A percentile compares a stretch with the other conserved stretches of the same genome.
Conservation (phyloP, 75 land plant species). For the Adiantum capillusveneris region DNA sequence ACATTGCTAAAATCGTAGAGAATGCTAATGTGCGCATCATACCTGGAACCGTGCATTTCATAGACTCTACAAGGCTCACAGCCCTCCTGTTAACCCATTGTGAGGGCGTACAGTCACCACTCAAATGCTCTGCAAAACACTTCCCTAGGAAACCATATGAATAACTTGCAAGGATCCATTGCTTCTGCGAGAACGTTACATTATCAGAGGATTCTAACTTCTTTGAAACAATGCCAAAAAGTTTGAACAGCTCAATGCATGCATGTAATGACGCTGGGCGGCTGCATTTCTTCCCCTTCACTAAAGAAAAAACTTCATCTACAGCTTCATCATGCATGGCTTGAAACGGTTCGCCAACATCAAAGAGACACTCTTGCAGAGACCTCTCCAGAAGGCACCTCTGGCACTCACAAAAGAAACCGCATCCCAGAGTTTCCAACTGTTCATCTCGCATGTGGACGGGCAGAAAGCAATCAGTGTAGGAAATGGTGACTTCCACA, state of each 20-base stretch:
- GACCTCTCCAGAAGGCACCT: conserved; percentile 16
- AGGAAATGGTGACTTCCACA: conserved; percentile 20
- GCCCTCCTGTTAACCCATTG: neutral
- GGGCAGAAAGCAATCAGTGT: conserved; percentile 21
- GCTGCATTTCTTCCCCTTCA: neutral
- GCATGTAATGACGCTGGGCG: neutral
- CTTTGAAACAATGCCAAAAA: neutral
- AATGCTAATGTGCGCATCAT: neutral
- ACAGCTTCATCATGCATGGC: conserved; percentile 2
- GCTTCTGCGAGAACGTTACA: neutral
- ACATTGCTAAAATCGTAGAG: neutral
- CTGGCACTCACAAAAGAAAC: conserved; percentile 27
- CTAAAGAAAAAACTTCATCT: neutral
- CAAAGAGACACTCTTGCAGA: neutral
- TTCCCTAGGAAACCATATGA: neutral
- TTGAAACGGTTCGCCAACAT: neutral
- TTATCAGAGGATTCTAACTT: neutral
- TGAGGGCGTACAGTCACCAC: neutral
- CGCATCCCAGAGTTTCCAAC: conserved; percentile 17
- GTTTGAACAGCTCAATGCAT: neutral
- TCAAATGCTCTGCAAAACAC: neutral
- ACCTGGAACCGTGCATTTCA: conserved; percentile 7
- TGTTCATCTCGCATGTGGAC: conserved; percentile 11
- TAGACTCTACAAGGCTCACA: neutral
- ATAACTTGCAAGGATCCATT: neutral